Evolutionary conservation across 106 monocot species (phyloP).

Genomic region (Dactylorhiza incarnata): DNA sequence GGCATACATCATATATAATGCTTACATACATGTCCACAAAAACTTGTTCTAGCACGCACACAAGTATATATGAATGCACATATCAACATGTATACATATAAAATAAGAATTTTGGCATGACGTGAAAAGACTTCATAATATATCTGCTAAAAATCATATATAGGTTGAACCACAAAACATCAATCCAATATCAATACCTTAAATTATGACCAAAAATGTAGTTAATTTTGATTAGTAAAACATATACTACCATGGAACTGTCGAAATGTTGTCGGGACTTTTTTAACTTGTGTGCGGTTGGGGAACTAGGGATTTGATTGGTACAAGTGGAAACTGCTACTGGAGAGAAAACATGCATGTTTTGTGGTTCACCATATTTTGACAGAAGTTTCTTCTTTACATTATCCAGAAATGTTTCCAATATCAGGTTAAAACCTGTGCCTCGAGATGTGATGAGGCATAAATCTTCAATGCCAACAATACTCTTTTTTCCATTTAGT

Average conservation of each 20-base stretch:
- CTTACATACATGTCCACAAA: not conserved
- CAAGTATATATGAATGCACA: conserved; percentile 1
- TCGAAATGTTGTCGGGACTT: not conserved
- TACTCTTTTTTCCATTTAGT: not conserved
- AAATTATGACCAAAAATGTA: not conserved
- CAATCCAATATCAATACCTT: not conserved
- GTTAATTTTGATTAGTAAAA: not conserved
- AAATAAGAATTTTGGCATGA: not conserved
- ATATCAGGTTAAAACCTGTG: not conserved
- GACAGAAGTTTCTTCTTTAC: conserved; percentile 10
- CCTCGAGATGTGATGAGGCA: conserved; percentile 13
- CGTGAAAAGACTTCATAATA: not conserved
- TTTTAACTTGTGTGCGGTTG: not conserved
- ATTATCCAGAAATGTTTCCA: conserved; percentile 16
- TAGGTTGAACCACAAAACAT: not conserved
- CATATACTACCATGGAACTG: not conserved
- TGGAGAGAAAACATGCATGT: not conserved
- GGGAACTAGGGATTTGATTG: not conserved
- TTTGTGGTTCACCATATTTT: not conserved
- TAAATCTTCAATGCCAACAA: conserved; percentile 11
- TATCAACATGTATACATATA: not conserved
- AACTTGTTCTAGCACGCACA: not conserved
- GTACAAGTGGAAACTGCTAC: not conserved
- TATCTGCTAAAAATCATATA: not conserved
- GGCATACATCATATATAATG: not conserved